Evolutionary conservation across 345 rosid species (phyloP).

Genomic region (Raphanus sativus): DNA sequence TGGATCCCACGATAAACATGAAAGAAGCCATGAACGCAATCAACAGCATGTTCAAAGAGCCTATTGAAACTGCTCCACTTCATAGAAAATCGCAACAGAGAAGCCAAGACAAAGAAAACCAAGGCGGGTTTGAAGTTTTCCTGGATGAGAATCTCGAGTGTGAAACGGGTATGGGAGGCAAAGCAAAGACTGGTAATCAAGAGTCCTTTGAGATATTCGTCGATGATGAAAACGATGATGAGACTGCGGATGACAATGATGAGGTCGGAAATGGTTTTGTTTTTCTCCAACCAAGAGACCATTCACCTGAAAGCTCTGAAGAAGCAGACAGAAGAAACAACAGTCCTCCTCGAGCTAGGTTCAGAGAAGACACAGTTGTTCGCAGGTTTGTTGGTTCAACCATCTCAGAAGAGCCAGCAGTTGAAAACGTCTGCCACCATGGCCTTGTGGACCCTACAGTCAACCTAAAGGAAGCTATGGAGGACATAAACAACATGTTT

Average conservation of each 20-base stretch:
- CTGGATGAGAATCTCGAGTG: conserved; percentile 50
- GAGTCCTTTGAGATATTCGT: conserved; percentile 59
- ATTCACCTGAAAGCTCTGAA: conserved; percentile 55
- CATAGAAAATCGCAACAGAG: conserved; percentile 47
- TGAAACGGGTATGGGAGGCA: conserved; percentile 23
- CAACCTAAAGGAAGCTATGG: conserved; percentile 95
- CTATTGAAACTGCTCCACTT: conserved; percentile 59
- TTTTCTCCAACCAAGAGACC: conserved; percentile 62
- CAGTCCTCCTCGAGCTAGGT: conserved; percentile 47
- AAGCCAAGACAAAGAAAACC: conserved; percentile 44
- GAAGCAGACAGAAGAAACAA: conserved; percentile 41
- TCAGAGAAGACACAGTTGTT: conserved; percentile 87
- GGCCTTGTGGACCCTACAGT: conserved; percentile 97
- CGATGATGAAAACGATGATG: conserved; percentile 56
- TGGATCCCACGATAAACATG: conserved; percentile 84
- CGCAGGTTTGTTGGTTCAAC: conserved; percentile 82
- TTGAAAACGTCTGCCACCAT: conserved; percentile 94
- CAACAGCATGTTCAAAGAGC: conserved; percentile 84
- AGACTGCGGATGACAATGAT: conserved; percentile 36
- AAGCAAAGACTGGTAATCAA: conserved; percentile 31
- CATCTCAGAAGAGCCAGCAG: conserved; percentile 68
- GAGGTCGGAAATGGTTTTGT: conserved; percentile 52
- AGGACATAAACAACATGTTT: conserved; percentile 89
- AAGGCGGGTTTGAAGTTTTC: conserved; percentile 45
- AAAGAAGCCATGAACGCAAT: conserved; percentile 87